Base-by-base conservation (phyloP, 345 rosid genomes). In the Arabidopsis suecica region DNA sequence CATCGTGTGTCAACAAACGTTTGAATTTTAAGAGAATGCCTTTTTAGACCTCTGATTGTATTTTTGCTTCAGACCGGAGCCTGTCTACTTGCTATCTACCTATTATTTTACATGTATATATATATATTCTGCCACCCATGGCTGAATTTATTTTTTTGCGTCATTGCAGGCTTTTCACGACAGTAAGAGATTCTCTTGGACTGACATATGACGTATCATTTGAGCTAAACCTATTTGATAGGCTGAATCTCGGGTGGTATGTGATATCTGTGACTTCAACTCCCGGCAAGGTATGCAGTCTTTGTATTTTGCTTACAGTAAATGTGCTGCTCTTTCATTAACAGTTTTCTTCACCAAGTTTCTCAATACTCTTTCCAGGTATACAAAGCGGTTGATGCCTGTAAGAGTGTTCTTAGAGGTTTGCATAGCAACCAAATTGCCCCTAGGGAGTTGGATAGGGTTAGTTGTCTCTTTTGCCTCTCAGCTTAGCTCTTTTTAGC, bases 121-220 rank as follows among this genome's bases (percentile, higher is more conserved):
- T 49, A 9, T 40, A 45, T 10, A 16, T 34, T 54, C 51, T 44
- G 62, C 53, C n/a, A 54, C 13, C 12, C 9, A 16, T 55, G 34
- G 38, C 56, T 65, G 68, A 45, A 61, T 16, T 16, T 16, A 16
- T 16, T 23, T 5, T 40, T 76, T 2, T 41, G 16, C 7, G 4
- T 53, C 38, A n/a, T 63, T 75, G 63, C 90, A 95, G 99, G 89
- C 98, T 96, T 78, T 96, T 96, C 82, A 96, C 99, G 45, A 88
- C 99, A n/a, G 99, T 96, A 33, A 77, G 98, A 71, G 98, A 96
- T 76, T 93, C 99, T 72, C 98, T 93, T 82, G 99, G 99, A 75
- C 85, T 96, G 82, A 96, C 98, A 61, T 96, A 96, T 63, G 99
- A 96, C 75, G 98, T 96, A 34, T 96, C 99, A 47, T 96, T 96